These are phyloP conservation scores for Citrus cavaleriei DNA, from an alignment of 345 rosid genomes.

Conservation along the genomic window DNA sequence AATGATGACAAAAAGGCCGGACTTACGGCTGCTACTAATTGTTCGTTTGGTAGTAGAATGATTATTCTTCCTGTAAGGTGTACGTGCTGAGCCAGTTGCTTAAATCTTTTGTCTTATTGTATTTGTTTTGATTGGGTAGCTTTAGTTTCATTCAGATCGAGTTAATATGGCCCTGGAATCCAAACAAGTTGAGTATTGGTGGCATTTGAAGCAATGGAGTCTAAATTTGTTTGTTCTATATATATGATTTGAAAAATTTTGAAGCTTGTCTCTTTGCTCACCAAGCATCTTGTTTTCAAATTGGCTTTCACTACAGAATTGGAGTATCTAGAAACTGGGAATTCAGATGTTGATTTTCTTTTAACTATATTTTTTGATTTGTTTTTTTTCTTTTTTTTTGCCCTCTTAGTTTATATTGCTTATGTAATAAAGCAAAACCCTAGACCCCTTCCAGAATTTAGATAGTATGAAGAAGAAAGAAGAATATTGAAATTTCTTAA, in stretches of 20 bases:
- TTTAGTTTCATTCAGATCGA: not conserved
- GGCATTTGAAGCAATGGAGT: not conserved
- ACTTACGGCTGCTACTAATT: conserved; percentile 57
- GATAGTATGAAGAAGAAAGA: not conserved
- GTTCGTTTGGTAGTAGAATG: conserved; percentile 53
- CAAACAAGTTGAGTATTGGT: not conserved
- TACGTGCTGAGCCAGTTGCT: conserved; percentile 42
- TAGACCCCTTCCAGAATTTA: too few species aligned
- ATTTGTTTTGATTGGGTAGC: not conserved
- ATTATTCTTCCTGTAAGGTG: conserved; percentile 37
- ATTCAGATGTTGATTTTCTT: not conserved
- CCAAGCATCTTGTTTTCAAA: not conserved
- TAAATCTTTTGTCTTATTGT: too few species aligned
- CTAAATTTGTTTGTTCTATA: too few species aligned
- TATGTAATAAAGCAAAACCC: not conserved
- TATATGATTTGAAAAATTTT: not conserved
- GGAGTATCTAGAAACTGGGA: not conserved
- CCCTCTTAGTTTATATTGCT: not conserved
- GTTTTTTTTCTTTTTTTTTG: too few species aligned
- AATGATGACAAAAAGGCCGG: conserved; percentile 77
- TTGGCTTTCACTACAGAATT: not conserved
- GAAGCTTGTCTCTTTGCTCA: not conserved
- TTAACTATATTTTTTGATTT: too few species aligned
- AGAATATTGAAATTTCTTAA: not conserved
- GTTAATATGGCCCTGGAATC: not conserved